These are phyloP conservation scores for Cutaneotrichosporon daszewskae DNA, from an alignment of 1,284 basidiomycete species.

Conservation along the genomic window DNA sequence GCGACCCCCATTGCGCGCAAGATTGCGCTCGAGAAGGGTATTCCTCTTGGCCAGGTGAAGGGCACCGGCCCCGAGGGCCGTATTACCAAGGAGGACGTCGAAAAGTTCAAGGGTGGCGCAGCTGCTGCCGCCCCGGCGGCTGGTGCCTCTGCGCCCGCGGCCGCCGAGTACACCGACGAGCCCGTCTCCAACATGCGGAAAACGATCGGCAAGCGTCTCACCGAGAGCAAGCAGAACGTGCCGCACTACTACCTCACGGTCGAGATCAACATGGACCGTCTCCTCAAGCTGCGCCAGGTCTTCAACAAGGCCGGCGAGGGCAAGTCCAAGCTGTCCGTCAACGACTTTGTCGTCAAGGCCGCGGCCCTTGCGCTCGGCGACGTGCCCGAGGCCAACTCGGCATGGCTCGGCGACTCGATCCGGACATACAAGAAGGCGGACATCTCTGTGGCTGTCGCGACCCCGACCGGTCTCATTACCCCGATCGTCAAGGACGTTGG, in stretches of 20 bases:
- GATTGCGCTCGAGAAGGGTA: constrained; percentile 89
- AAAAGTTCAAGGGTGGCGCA: constrained; percentile 68
- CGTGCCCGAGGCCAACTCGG: constrained; percentile 96
- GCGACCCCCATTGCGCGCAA: constrained; percentile 94
- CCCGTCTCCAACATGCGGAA: constrained; percentile 95
- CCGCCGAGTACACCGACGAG: constrained; percentile 77
- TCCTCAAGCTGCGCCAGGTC: constrained; percentile 85
- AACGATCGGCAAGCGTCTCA: constrained; percentile 81
- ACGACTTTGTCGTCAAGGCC: constrained; percentile 98
- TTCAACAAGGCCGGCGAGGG: constrained; percentile 84
- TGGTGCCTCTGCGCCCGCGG: constrained; percentile 46
- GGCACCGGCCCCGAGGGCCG: constrained; percentile 91
- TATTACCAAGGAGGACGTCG: constrained; percentile 83
- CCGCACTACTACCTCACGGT: constrained; percentile 98
- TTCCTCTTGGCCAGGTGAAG: constrained; percentile 86
- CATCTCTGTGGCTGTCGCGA: constrained; percentile 95
- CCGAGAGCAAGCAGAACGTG: constrained; percentile 85
- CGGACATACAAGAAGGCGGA: constrained; percentile 96
- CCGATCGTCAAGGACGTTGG: constrained; percentile 95
- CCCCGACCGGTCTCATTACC: constrained; percentile 92
- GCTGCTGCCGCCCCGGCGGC: constrained; percentile 49
- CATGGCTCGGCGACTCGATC: constrained; percentile 94
- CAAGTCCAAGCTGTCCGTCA: constrained; percentile 85
- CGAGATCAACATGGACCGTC: constrained; percentile 90
- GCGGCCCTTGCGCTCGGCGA: constrained; percentile 83